Base-by-base conservation (phyloP, 495 filamentous ascomycete species). In the Neurospora terricola region DNA sequence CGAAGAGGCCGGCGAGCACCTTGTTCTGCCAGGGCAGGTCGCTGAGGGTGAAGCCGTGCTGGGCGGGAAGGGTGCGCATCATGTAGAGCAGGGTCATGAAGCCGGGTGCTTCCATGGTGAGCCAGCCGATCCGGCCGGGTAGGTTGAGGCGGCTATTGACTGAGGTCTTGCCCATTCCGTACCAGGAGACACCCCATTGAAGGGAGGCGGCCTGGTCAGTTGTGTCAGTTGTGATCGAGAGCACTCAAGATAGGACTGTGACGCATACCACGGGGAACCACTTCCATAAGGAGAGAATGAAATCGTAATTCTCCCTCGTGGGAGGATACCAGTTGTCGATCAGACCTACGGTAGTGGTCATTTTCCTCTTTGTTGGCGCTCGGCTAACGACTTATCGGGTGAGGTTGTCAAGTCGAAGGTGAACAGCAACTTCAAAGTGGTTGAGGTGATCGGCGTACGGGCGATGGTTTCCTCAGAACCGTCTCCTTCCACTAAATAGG, bases 131-230 rank as follows among this genome's bases (percentile, higher is more conserved):
- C 74, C 91, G 91, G 74, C 96, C 96, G n/a, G 94, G 93, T 37
- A 98, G 79, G 81, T 99, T 98, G 81, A 96, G 84, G 18, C 82
- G 83, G 48, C 89, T 93, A 5, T 81, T 73, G 11, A 86, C 82
- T 11, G 93, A 97, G n/a, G 93, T 96, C 82, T 98, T 98, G 75
- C 96, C 96, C 83, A 89, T 88, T 40, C 88, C 87, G 80, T 94
- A 91, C 83, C 86, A 93, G 38, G 87, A 82, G 10, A 83, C 73
- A 27, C 88, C 18, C 90, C 90, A 92, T 88, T 91, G 89, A 42
- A 86, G 45, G n/a, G 86, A 81, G 6, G 85, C 87, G 74, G 86
- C 69, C 90, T 92, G 38, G 2, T 21, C 9, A 36, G 18, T 38
- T 76, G 72, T 70, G 48, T 74, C 71, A 74, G 69, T 43, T 36